phyloP scores from a whole-genome alignment of 2,329 filamentous ascomycete genomes.

The Madurella fahalii region DNA sequence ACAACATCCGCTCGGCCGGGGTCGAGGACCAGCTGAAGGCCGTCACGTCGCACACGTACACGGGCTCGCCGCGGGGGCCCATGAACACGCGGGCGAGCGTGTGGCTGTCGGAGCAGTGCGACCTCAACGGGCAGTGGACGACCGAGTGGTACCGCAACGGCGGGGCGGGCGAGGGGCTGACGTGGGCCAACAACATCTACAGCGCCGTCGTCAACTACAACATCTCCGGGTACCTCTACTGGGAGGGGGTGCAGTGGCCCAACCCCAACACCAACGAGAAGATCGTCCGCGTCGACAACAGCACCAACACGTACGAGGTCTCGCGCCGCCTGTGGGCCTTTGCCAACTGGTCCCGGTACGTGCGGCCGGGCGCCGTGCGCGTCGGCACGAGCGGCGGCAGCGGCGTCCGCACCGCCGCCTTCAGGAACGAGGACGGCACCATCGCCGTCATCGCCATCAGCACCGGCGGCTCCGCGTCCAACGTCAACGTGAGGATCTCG shows the following conservation, averaged over 20 bases:
- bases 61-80: slow-evolving; percentile 36
- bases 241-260: slow-evolving; percentile 42
- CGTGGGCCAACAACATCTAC: slow-evolving; percentile 53
- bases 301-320: slow-evolving; percentile 32
- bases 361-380: slow-evolving; percentile 36
- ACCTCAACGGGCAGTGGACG: slow-evolving; percentile 41
- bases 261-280: slow-evolving; percentile 35
- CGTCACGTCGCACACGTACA: slow-evolving; percentile 40
- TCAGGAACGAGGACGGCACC: slow-evolving; percentile 36
- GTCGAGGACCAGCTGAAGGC: slow-evolving; percentile 32
- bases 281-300: slow-evolving; percentile 31
- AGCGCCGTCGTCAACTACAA: slow-evolving; percentile 46
- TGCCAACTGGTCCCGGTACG: slow-evolving; percentile 37
- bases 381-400: slow-evolving; percentile 29
- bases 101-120: slow-evolving; percentile 51
- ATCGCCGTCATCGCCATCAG: slow-evolving; percentile 37
- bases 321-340: slow-evolving; percentile 39
- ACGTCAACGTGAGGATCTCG: slow-evolving; percentile 18
- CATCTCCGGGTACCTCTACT: slow-evolving; percentile 51
- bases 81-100: slow-evolving; percentile 40
- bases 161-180: slow-evolving; percentile 47
- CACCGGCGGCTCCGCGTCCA: slow-evolving; percentile 20
- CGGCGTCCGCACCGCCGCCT: slow-evolving; percentile 33
- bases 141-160: slow-evolving; percentile 46
- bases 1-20: slow-evolving; percentile 33